Evolutionary conservation across 331 rosid genomes (phyloP), one percentile per base, ranked within the genome.

Genomic region (Quercus tomentella): DNA sequence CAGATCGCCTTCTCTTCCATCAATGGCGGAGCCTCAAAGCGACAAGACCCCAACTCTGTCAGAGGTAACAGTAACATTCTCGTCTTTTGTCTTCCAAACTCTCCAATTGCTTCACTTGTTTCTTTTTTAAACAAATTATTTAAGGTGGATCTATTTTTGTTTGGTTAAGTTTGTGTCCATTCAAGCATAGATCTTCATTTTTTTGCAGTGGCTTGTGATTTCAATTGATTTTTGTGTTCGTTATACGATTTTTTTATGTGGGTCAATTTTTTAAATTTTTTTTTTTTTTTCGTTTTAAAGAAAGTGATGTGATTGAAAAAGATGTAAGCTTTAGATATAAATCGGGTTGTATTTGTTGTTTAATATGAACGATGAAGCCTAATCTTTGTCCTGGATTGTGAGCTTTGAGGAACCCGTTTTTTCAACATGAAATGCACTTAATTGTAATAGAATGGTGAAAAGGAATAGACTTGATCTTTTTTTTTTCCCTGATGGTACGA

Each of bases 1-100:
- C 73, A 16, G 63, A 82, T 70, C 81, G 82, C 70, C 62, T 79
- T 81, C 76, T 74, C 80, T 77, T 62, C 37, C 84, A 70, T 79
- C 92, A 72, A 87, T 94, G 98, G 96, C 97, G 89, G 98, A 89
- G 72, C 37, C 90, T 54, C 77, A 82, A 58, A 78, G 77, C 62
- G 85, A 86, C 79, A 85, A 82, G 12, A 52, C 82, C 68, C 91
- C 49, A 77, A 74, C 97, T 74, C 90, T 95, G 0, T 84, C 94
- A 28, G 93, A 95, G 97, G 98, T 95, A 76, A 20, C 25, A 12
- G 98, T 95, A 76, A 20, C 25, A 12, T 26, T 61, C 31, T 56
- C 2, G 14, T 73, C 35, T 0, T 11, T 57, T 45, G 6, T 37
- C 1, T 9, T 35, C 52, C 72, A 5, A 14, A 3, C 0, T 5